These are phyloP conservation scores for Mimosa bimucronata DNA, from an alignment of 306 rosid species.

Conservation along the genomic window DNA sequence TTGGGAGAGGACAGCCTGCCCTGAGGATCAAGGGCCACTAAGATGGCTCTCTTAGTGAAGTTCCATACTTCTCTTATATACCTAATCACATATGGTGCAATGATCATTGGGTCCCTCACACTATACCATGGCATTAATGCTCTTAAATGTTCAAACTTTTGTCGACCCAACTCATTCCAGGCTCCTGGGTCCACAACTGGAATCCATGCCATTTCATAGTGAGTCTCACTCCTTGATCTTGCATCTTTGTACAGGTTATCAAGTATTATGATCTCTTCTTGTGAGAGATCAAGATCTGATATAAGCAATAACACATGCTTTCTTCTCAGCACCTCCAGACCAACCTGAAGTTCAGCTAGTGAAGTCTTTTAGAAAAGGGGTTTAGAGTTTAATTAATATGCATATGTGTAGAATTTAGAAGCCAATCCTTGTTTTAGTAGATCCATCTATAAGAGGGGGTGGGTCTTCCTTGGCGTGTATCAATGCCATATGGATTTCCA, in stretches of 20 bases:
- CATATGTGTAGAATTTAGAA: background rate
- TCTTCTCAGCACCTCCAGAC: slow-evolving; percentile 5
- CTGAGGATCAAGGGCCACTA: slow-evolving; percentile 33
- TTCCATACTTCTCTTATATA: slow-evolving; percentile 34
- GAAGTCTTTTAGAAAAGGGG: background rate
- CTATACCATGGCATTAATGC: slow-evolving; percentile 32
- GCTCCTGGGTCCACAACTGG: slow-evolving; percentile 5
- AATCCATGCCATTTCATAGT: slow-evolving; percentile 34
- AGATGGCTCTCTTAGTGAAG: slow-evolving; percentile 4
- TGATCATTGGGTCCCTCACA: slow-evolving; percentile 20
- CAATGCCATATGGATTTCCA: slow-evolving; percentile 17
- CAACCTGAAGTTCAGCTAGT: slow-evolving; percentile 21
- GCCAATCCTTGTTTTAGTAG: slow-evolving; percentile 25
- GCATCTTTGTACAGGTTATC: slow-evolving; percentile 25
- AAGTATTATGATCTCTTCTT: slow-evolving; percentile 28
- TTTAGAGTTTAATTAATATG: background rate
- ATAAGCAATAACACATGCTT: slow-evolving; percentile 33
- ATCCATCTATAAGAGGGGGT: slow-evolving; percentile 19
- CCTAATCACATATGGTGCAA: slow-evolving; percentile 20
- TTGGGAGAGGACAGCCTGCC: slow-evolving; percentile 25
- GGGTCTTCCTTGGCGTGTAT: slow-evolving; percentile 28
- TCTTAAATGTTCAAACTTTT: slow-evolving; percentile 23
- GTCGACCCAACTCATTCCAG: slow-evolving; percentile 4
- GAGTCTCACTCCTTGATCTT: background rate
- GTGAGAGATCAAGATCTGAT: slow-evolving; percentile 33